Percentiles rank a stretch among this genome's conserved stretches.
phyloP scores from a whole-genome alignment of 805 yeast species.

The Metschnikowia similis region DNA sequence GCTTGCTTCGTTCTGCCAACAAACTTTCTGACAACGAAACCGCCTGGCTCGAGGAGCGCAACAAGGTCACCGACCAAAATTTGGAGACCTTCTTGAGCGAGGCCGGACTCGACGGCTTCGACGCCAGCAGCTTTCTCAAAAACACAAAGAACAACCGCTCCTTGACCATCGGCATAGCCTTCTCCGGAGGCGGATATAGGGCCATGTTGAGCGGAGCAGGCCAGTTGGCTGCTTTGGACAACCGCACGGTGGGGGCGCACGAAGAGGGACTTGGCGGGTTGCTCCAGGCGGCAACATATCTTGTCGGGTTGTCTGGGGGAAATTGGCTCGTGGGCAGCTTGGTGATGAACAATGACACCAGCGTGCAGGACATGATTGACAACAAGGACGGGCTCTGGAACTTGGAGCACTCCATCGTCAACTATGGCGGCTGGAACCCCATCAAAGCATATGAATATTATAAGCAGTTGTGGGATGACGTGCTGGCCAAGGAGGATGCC shows the following conservation, averaged over 20 bases:
- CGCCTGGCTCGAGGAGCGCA: conserved; percentile 14
- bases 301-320: conserved; percentile 30
- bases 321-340: conserved; percentile 65
- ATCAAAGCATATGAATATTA: conserved; percentile 19
- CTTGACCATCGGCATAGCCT: conserved; percentile 52
- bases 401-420: conserved; percentile 22
- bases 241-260: conserved; percentile 46
- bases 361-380: conserved; percentile 38
- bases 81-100: conserved; percentile 44
- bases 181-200: conserved; percentile 87
- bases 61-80: conserved; percentile 42
- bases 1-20: conserved; percentile 12
- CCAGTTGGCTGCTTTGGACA: conserved; percentile 71
- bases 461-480: conserved; percentile 24
- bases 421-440: conserved; percentile 24
- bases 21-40: conserved; percentile 11
- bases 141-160: conserved; percentile 31
- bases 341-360: conserved; percentile 55
- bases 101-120: conserved; percentile 45
- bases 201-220: conserved; percentile 90
- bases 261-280: conserved; percentile 18
- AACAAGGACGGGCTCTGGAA: conserved; percentile 31
- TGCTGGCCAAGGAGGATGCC: conserved; percentile 31
- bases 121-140: conserved; percentile 38
- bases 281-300: conserved; percentile 18